These are phyloP conservation scores for Pleoardoris graminearum DNA, from an alignment of 2,329 filamentous ascomycete species.

Conservation along the genomic window DNA sequence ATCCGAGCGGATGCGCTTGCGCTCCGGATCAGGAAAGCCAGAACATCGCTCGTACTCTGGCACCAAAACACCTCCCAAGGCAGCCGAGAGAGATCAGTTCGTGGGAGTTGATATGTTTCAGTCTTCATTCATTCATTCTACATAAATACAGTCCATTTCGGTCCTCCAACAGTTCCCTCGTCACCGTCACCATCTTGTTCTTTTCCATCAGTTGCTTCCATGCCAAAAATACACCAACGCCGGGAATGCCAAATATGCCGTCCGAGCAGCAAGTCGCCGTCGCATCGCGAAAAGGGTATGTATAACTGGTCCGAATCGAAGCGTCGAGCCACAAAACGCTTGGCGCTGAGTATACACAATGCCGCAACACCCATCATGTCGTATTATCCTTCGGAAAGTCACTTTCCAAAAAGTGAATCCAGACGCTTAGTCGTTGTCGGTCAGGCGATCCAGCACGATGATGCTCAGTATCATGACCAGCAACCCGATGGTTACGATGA, in stretches of 20 bases:
- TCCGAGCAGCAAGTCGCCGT: constrained; percentile 31
- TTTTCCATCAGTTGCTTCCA: constrained; percentile 13
- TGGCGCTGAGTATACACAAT: constrained; percentile 30
- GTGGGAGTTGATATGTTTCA: neutral
- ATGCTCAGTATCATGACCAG: constrained; percentile 97
- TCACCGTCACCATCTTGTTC: neutral
- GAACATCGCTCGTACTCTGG: neutral
- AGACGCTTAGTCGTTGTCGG: constrained; percentile 44
- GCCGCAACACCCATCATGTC: constrained; percentile 8
- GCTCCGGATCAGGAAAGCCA: neutral
- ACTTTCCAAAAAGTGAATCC: constrained; percentile 1
- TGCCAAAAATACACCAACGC: constrained; percentile 30
- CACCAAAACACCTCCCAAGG: neutral
- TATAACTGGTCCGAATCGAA: constrained; percentile 32
- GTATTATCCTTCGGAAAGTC: constrained; percentile 6
- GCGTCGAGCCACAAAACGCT: constrained; percentile 31
- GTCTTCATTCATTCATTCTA: constrained; percentile 19
- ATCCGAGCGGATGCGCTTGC: neutral
- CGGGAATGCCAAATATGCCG: constrained; percentile 34
- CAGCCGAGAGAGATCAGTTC: neutral
- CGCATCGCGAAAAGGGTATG: constrained; percentile 30
- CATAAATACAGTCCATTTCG: constrained; percentile 14
- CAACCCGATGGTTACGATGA: constrained; percentile 92
- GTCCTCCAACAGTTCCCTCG: constrained; percentile 4
- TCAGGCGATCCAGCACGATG: constrained; percentile 69